Evolutionary conservation across 176 grass and related monocot genomes (phyloP).

Genomic region (Lolium rigidum): DNA sequence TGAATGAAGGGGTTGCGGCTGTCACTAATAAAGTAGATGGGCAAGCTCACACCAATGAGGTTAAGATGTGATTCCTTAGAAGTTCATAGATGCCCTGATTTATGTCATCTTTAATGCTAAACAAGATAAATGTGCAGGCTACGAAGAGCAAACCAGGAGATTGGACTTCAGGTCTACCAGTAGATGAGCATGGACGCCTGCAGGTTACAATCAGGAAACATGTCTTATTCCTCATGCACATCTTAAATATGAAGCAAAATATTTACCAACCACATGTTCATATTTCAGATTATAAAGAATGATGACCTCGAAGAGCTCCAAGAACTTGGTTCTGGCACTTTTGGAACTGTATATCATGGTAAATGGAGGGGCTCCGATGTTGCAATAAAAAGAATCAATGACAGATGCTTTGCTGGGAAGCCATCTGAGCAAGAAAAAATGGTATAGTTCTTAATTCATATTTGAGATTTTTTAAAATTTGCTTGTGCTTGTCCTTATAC

Average conservation of each 20-base stretch:
- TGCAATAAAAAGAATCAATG: slow-evolving; percentile 97
- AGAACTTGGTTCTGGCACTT: slow-evolving; percentile 97
- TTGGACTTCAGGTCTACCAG: slow-evolving; percentile 63
- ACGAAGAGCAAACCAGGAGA: slow-evolving; percentile 53
- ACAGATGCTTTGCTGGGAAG: slow-evolving; percentile 90
- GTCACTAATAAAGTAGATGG: slow-evolving; percentile 50
- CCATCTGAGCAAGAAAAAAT: slow-evolving; percentile 95
- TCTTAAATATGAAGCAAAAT: slow-evolving; percentile 14
- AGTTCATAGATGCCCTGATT: slow-evolving; percentile 18
- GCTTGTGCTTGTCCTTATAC: neutral
- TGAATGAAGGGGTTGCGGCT: slow-evolving; percentile 51
- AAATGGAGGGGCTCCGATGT: slow-evolving; percentile 99
- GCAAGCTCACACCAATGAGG: slow-evolving; percentile 66
- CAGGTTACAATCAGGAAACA: slow-evolving; percentile 68
- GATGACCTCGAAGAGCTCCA: slow-evolving; percentile 92
- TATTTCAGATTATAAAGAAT: slow-evolving; percentile 94
- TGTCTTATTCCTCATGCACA: neutral
- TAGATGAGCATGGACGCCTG: slow-evolving; percentile 74
- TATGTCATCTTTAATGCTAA: slow-evolving; percentile 44
- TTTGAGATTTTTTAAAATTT: neutral
- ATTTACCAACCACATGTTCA: slow-evolving; percentile 25
- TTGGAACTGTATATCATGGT: slow-evolving; percentile 97
- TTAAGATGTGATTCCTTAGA: slow-evolving; percentile 40
- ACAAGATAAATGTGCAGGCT: slow-evolving; percentile 53
- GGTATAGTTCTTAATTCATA: slow-evolving; percentile 48